These are phyloP conservation scores for Diaporthe ampelina DNA, from an alignment of 2,329 filamentous ascomycete genomes.

Conservation along the genomic window DNA sequence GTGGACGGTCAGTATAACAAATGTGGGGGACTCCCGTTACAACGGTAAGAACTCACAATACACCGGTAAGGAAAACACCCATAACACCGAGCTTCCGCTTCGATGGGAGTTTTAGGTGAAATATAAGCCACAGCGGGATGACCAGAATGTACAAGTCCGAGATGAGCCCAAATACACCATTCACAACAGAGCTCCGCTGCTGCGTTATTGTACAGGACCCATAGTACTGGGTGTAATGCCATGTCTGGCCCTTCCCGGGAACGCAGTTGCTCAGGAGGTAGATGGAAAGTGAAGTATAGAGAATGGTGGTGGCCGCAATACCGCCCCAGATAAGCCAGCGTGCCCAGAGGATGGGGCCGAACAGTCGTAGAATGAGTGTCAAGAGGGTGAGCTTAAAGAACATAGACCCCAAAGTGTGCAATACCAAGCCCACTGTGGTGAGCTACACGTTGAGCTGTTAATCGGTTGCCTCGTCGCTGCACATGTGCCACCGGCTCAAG, in stretches of 20 bases:
- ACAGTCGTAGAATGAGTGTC: not conserved
- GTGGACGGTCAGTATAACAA: not conserved
- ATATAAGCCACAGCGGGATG: conserved; percentile 27
- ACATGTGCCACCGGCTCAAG: not conserved
- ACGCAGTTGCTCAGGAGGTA: conserved; percentile 8
- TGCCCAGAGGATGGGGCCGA: conserved; percentile 6
- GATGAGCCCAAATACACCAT: conserved; percentile 13
- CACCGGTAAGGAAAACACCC: not conserved
- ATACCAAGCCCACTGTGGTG: not conserved
- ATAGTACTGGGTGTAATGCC: conserved; percentile 11
- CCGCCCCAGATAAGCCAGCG: conserved; percentile 24
- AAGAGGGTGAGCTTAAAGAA: conserved; percentile 19
- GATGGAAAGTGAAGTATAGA: conserved; percentile 9
- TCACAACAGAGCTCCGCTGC: not conserved
- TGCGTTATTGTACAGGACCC: conserved; percentile 20
- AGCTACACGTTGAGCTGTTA: not conserved
- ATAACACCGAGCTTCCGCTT: conserved; percentile 30
- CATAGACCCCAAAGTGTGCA: conserved; percentile 2
- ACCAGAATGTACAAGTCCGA: conserved; percentile 23
- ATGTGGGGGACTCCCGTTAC: not conserved
- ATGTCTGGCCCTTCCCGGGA: conserved; percentile 5
- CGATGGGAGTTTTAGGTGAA: not conserved
- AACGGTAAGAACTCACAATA: not conserved
- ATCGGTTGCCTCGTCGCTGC: not conserved
- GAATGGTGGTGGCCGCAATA: not conserved